Base-by-base conservation (phyloP, 345 rosid genomes). In the Cardamine chenopodiifolia region DNA sequence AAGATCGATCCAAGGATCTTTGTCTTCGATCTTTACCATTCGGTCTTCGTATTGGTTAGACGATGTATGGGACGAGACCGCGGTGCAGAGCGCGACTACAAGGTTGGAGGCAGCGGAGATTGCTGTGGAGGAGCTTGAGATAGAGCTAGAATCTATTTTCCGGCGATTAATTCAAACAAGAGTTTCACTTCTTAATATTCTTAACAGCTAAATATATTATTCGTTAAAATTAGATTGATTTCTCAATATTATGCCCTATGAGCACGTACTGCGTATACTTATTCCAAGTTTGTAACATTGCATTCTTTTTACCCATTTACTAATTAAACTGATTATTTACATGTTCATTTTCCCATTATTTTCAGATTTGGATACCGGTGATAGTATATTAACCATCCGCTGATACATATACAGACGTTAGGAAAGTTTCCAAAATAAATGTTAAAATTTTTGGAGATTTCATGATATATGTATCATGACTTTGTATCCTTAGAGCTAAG, bases 91-190 rank as follows among this genome's bases (percentile, higher is more conserved):
- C 22, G 88, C 95, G 0, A 57, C 80, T 39, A 90, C 87, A 52
- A 87, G 97, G 82, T 17, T 87, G 83, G 90, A 87, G 72, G 90
- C 90, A 0, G 89, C 86, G 58, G 90, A 87, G 81, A 89, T 85
- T 39, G 87, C 91, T 34, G 78, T 87, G 6, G 86, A 89, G 52
- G 83, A 87, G 71, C 91, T 90, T 37, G 89, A 85, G 68, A 75
- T 76, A 31, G 95, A 93, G 81, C 14, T 90, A 22, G 86, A 87
- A 56, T 86, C 86, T 80, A 89, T 90, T 68, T 85, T 74, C 29
- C 73, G 96, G 75, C 81, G 93, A 18, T 72, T 90, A 81, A 92
- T 92, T 63, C 93, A 87, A 57, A 89, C 98, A 34, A 83, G 98
- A 81, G 95, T 83, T 78, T 84, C 86, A 22, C 97, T 90, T 77